phyloP scores from a whole-genome alignment of 164 flowering plant genomes.

The Cinnamomum micranthum region DNA sequence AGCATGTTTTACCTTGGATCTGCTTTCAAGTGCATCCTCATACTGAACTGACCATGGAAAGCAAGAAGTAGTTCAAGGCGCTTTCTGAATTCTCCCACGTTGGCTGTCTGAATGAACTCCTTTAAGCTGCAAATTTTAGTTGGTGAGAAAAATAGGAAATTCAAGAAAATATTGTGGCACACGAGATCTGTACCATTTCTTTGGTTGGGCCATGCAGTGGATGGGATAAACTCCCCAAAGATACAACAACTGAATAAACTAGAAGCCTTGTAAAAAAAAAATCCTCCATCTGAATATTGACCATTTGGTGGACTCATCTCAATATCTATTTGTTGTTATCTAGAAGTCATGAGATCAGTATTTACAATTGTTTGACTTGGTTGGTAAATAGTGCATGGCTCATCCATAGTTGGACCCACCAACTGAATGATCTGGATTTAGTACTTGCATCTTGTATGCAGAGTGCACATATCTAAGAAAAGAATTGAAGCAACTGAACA shows the following conservation, averaged over 20 bases:
- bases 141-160: not conserved
- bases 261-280: not conserved
- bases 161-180: not conserved
- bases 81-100: conserved; percentile 78
- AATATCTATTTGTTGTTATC: not conserved
- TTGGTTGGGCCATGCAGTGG: not conserved
- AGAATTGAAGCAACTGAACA: not conserved
- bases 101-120: conserved; percentile 79
- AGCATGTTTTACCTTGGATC: conserved; percentile 41
- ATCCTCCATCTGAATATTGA: not conserved
- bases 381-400: too few species aligned
- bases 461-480: not conserved
- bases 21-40: conserved; percentile 35
- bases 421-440: not conserved
- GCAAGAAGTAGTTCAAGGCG: conserved; percentile 83
- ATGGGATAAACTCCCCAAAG: not conserved
- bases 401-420: not conserved
- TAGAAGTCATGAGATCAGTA: too few species aligned
- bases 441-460: not conserved
- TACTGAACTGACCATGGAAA: conserved; percentile 66
- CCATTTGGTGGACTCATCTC: not conserved
- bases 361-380: too few species aligned
- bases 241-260: too few species aligned
- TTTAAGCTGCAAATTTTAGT: conserved; percentile 53
- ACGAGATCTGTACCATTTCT: not conserved